phyloP scores from a whole-genome alignment of 163 green algal genomes.

The Chlamydomonas reinhardtii region DNA sequence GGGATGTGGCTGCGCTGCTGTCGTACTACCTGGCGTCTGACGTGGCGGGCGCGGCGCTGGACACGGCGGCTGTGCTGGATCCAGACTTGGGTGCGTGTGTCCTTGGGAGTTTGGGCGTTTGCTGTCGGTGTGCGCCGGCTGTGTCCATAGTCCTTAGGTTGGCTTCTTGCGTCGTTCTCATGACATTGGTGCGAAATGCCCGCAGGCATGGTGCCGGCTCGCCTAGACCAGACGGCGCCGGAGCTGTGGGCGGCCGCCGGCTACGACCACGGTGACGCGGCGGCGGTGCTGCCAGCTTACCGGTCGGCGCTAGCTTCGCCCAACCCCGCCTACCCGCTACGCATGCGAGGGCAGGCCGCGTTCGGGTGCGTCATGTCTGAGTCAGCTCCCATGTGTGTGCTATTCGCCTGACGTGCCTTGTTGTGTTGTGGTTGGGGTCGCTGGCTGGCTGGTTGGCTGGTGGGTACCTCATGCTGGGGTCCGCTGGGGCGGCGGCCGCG shows the following conservation, averaged over 20 bases:
- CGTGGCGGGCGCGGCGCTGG: not conserved
- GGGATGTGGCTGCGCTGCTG: not conserved
- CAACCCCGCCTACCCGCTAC: not conserved
- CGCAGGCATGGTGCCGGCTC: too few relatives aligned
- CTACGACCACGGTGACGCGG: not conserved
- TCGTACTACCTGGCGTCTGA: conserved; percentile 20
- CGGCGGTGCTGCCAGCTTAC: not conserved
- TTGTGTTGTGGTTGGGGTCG: too few relatives aligned
- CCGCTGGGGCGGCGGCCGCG: too few relatives aligned
- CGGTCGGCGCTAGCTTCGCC: not conserved
- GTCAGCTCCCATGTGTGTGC: too few relatives aligned
- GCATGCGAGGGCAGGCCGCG: not conserved
- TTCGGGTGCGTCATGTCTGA: not conserved
- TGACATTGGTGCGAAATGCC: too few relatives aligned
- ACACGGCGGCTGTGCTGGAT: not conserved
- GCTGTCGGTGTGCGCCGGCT: too few relatives aligned
- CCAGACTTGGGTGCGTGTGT: not conserved
- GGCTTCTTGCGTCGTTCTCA: too few relatives aligned
- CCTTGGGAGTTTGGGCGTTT: too few relatives aligned
- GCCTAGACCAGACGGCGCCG: not conserved
- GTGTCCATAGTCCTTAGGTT: too few relatives aligned
- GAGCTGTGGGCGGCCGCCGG: not conserved
- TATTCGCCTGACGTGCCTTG: too few relatives aligned
- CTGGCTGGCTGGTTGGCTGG: too few relatives aligned
- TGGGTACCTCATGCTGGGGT: too few relatives aligned